Evolutionary conservation across 305 asterid species (phyloP), one percentile per base, ranked within the genome.

Genomic region (Caryopteris hybrid): DNA sequence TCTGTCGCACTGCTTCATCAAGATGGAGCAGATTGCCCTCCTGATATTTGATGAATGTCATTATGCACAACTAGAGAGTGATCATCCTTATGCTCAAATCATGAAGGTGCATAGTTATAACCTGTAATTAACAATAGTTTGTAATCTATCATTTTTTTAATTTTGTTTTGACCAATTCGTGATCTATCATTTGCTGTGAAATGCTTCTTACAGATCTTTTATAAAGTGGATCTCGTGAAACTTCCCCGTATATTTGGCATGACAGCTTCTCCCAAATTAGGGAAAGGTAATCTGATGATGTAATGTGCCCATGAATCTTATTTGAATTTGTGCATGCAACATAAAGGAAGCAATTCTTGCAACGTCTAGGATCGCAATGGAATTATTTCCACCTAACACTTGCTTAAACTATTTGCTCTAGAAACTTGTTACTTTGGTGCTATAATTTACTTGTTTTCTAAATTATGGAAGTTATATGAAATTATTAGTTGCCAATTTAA

Each of bases 31-130:
- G 74, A 84, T 94, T 61, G 84, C 97, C n/a, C 97, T 94, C 71
- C 80, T 94, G 79, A 91, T 94, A 77, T 94, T 94, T 83, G 99
- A 94, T 71, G 99, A 94, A 79, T 94, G 99, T 66, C 99, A 94
- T 74, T 81, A 94, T 79, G 99, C 99, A 25, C 99, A 94, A 79
- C 79, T 81, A 67, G 98, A 84, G 59, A 94, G 96, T 81, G 71
- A 82, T 80, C 99, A 94, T 79, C 97, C 98, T 69, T 94, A 94
- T 78, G 91, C 98, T 61, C 95, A 89, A 83, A 94, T 94, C 68
- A 94, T 94, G 99, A 94, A 91, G 96, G 99, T 92, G 79, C 51
- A 22, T 0, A 29, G 51, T 42, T 60, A 34, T 42, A 66, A 61
- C 13, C 23, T 9, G 14, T 79, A 48, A 52, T 51, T 16, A 42